Conservation (phyloP, 1,139 yeast species). For the Taphrina sp. region DNA sequence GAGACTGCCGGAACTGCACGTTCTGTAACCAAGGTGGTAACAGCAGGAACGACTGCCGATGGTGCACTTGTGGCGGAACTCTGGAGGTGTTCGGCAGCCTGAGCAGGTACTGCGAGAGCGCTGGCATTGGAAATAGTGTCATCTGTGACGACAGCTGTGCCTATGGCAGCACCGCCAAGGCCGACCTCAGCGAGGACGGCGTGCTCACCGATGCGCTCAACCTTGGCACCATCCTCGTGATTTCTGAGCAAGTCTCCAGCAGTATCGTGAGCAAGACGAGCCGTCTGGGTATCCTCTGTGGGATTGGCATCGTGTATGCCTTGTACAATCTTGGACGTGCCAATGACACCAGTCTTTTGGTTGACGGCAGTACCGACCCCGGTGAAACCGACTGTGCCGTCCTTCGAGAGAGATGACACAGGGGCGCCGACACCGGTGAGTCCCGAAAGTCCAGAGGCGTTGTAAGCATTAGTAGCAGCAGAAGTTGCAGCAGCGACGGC, state of each 20-base stretch:
- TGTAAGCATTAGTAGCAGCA: conserved; percentile 28
- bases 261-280: conserved; percentile 11
- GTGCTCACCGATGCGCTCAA: conserved; percentile 28
- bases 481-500: conserved; percentile 31
- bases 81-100: conserved; percentile 26
- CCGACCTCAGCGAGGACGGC: conserved; percentile 31
- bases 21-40: no score
- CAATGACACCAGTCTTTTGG: conserved; percentile 25
- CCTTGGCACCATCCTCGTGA: conserved; percentile 26
- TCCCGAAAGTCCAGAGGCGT: conserved; percentile 21
- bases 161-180: conserved; percentile 28
- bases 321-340: conserved; percentile 27
- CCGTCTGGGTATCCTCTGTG: conserved; percentile 27
- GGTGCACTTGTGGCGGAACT: background rate
- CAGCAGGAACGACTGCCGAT: background rate
- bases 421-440: conserved; percentile 5
- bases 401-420: conserved; percentile 3
- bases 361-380: conserved; percentile 31
- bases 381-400: conserved; percentile 17
- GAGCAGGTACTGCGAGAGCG: conserved; percentile 15
- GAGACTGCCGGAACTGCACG: no score
- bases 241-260: conserved; percentile 11
- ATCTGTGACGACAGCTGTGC: conserved; percentile 29
- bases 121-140: conserved; percentile 12
- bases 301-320: conserved; percentile 6